Base-by-base conservation (phyloP, 352 stramenopile genomes). In the Blastocystis sp. region DNA sequence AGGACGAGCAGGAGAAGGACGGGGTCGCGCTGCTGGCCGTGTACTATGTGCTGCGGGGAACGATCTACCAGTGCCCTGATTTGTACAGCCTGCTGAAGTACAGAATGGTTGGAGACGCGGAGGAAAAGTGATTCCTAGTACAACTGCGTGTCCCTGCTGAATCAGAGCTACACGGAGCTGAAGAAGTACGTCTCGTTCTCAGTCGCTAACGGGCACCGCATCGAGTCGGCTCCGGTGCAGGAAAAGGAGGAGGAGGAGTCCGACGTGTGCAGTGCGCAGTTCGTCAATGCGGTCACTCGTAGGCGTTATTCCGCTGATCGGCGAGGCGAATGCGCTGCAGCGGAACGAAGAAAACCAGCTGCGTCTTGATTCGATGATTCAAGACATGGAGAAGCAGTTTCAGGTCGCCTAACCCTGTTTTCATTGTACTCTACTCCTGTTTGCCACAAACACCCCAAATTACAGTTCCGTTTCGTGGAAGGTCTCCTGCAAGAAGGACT, bases 61-160 rank as follows among this genome's bases (percentile, higher is more conserved):
- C 45, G 4, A 84, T 84, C 28, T 84, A 84, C 41, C 74, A 84
- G 23, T 84, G 74, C 48, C 74, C 74, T 1, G 74, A 84, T 56
- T 48, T 84, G 34, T 84, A 84, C 28, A 67, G 52, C 5, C 14
- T 84, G 53, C 34, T 64, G 38, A 84, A 84, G 56, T 84, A 69
- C 48, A 52, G 74, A 40, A 53, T 84, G 5, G 74, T 84, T 23
- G 41, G 11, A 34, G 21, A n/a, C 21, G 40, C 34, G 45, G n/a
- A 23, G 9, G 41, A 10, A 10, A 3, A 59, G 4, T 84, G 2
- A 84, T 38, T 38, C 9, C 2, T 84, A 84, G 74, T 84, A 84
- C 28, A 84, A 84, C 21, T 84, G 74, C 60, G 66, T 84, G 9
- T 28, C 65, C 23, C 34, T 59, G 38, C 53, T 84, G 4, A 84